Conservation (phyloP, 768 basidiomycete species). For the Naganishia vaughanmartiniae region DNA sequence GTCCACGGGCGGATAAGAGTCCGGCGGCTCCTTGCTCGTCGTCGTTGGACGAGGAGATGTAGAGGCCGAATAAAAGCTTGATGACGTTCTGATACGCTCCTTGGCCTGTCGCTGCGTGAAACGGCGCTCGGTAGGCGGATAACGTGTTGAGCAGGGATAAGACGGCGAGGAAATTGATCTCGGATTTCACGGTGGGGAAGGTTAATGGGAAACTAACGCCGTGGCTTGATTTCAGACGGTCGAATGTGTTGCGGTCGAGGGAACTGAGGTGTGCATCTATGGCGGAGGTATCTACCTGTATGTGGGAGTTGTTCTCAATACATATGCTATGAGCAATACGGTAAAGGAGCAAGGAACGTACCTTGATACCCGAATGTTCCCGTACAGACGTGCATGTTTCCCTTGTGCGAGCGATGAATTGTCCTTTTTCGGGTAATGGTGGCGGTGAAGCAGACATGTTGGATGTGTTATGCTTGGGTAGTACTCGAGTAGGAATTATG, state of each 20-base stretch:
- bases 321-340: not conserved
- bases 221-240: conserved; percentile 52
- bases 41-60: conserved; percentile 60
- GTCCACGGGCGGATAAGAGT: conserved; percentile 66
- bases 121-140: conserved; percentile 71
- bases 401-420: conserved; percentile 8
- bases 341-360: not conserved
- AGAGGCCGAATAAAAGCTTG: conserved; percentile 69
- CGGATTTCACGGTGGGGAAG: conserved; percentile 68
- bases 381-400: not conserved
- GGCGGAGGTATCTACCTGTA: conserved; percentile 3
- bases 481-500: not conserved
- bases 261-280: conserved; percentile 16
- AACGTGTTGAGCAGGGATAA: conserved; percentile 79
- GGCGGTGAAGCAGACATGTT: not conserved
- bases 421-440: not conserved
- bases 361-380: not conserved
- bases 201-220: conserved; percentile 75
- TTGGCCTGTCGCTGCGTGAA: conserved; percentile 69
- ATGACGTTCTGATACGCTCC: conserved; percentile 83
- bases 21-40: conserved; percentile 58
- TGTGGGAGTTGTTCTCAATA: not conserved
- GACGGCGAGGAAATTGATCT: conserved; percentile 76
- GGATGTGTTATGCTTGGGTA: not conserved
- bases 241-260: conserved; percentile 2